These are phyloP conservation scores for Saturnispora dispora DNA, from an alignment of 805 yeast species.

Conservation along the genomic window DNA sequence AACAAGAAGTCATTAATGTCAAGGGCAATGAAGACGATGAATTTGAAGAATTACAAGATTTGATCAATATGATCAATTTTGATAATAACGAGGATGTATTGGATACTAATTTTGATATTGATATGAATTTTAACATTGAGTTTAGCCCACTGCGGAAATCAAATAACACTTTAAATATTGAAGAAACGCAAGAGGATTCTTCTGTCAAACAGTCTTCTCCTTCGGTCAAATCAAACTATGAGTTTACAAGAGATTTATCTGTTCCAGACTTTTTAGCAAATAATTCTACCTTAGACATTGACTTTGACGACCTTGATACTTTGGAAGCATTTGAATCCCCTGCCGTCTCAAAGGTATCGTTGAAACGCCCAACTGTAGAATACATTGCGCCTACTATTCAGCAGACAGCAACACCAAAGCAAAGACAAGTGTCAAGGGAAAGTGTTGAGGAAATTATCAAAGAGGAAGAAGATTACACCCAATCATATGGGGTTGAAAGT, in stretches of 20 bases:
- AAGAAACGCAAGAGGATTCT: neutral
- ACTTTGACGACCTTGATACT: neutral
- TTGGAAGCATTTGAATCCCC: slow-evolving; percentile 3
- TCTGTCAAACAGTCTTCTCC: neutral
- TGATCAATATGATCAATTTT: slow-evolving; percentile 25
- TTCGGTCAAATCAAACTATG: neutral
- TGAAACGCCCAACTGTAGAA: neutral
- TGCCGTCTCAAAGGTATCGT: neutral
- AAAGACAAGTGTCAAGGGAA: slow-evolving; percentile 7
- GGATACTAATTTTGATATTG: slow-evolving; percentile 22
- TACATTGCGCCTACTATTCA: neutral
- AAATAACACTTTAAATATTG: neutral
- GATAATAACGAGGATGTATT: slow-evolving; percentile 17
- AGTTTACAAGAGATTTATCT: slow-evolving; percentile 5
- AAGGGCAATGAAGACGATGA: slow-evolving; percentile 11
- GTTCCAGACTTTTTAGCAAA: slow-evolving; percentile 13
- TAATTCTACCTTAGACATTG: slow-evolving; percentile 6
- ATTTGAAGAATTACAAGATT: slow-evolving; percentile 20
- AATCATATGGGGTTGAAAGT: neutral
- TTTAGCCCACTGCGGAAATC: slow-evolving; percentile 9
- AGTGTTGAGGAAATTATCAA: slow-evolving; percentile 11
- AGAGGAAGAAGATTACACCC: slow-evolving; percentile 9
- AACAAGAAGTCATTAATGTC: neutral
- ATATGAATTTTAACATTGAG: slow-evolving; percentile 3
- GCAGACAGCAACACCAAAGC: neutral